Evolutionary conservation across 2,329 filamentous ascomycete species (phyloP).

Genomic region (Daldinia sp.): DNA sequence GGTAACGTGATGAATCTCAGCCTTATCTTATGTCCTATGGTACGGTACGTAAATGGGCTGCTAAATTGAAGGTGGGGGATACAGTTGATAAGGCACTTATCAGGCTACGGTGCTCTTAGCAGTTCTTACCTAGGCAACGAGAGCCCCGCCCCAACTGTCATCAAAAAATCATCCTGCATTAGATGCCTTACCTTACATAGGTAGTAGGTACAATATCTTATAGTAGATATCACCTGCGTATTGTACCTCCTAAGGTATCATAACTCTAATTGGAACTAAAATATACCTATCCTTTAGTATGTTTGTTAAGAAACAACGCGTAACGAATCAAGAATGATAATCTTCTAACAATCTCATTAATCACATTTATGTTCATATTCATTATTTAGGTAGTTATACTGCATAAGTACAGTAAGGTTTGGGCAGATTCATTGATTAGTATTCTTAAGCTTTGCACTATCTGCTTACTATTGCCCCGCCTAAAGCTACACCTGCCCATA

Average conservation of each 20-base stretch:
- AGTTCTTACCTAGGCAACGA: slow-evolving; percentile 25
- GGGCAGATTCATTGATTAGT: neutral
- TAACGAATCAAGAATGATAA: no score
- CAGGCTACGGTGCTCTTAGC: slow-evolving; percentile 6
- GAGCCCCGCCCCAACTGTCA: slow-evolving; percentile 22
- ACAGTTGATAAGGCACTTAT: slow-evolving; percentile 31
- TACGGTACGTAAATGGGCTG: neutral
- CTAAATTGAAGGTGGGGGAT: slow-evolving; percentile 19
- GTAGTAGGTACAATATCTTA: no score
- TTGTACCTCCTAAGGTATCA: no score
- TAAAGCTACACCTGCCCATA: slow-evolving; percentile 5
- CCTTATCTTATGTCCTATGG: neutral
- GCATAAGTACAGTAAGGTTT: neutral
- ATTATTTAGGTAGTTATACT: neutral
- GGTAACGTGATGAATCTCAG: neutral
- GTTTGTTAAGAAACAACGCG: no score
- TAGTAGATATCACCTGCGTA: no score
- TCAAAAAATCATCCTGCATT: slow-evolving; percentile 3
- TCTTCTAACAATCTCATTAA: neutral
- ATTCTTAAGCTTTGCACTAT: slow-evolving; percentile 3
- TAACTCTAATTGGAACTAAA: no score
- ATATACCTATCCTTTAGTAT: no score
- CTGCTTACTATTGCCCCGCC: slow-evolving; percentile 28
- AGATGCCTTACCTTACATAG: no score
- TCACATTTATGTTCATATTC: neutral